Evolutionary conservation across 1,284 basidiomycete genomes (phyloP).

Genomic region (Lentinus polychrous): DNA sequence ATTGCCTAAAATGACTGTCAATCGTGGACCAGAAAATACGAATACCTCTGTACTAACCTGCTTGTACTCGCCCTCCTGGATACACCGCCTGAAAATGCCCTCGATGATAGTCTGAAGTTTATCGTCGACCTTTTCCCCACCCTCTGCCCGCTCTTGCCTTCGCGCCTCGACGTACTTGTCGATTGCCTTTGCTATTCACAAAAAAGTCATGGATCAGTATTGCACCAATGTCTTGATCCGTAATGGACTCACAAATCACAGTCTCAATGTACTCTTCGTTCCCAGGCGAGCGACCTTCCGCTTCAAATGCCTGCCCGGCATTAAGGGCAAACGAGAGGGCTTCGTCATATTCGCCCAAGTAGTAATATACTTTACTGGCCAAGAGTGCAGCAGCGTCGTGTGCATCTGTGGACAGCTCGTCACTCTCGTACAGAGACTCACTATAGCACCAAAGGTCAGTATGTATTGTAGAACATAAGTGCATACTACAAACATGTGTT

Average conservation of each 20-base stretch:
- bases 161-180: slow-evolving; percentile 79
- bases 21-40: slow-evolving; percentile 4
- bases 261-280: slow-evolving; percentile 90
- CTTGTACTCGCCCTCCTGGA: slow-evolving; percentile 82
- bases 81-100: slow-evolving; percentile 78
- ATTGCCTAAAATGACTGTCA: slow-evolving; percentile 57
- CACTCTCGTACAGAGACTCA: slow-evolving; percentile 83
- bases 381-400: slow-evolving; percentile 82
- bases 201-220: slow-evolving; percentile 8
- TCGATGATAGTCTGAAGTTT: slow-evolving; percentile 81
- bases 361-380: slow-evolving; percentile 94
- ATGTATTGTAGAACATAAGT: slow-evolving; percentile 9
- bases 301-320: slow-evolving; percentile 81
- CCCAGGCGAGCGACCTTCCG: slow-evolving; percentile 53
- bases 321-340: slow-evolving; percentile 89
- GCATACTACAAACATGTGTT: slow-evolving; percentile 64
- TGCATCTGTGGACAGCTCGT: slow-evolving; percentile 64
- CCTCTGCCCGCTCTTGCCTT: slow-evolving; percentile 38
- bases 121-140: slow-evolving; percentile 61
- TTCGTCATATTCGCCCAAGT: slow-evolving; percentile 89
- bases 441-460: slow-evolving; percentile 34
- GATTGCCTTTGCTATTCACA: slow-evolving; percentile 77
- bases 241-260: slow-evolving; percentile 68
- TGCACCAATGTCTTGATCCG: neutral
- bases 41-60: slow-evolving; percentile 51